Conservation (phyloP, 1,284 basidiomycete genomes). For the Mycena citricolor region DNA sequence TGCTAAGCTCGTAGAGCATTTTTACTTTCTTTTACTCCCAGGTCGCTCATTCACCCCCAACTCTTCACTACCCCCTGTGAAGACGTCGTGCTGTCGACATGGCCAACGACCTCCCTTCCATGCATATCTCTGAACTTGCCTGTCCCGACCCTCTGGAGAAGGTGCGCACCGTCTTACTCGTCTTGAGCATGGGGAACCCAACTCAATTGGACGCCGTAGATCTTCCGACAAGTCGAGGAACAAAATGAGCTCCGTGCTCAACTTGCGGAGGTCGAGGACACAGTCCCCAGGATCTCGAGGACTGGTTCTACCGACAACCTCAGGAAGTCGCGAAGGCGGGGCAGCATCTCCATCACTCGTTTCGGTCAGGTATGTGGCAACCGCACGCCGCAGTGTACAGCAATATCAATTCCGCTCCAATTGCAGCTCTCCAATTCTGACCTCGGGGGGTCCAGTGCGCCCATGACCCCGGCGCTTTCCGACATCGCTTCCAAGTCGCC, state of each 20-base stretch:
- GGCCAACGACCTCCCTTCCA: background rate
- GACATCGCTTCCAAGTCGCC: constrained; percentile 42
- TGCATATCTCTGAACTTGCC: constrained; percentile 1
- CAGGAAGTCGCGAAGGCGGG: constrained; percentile 37
- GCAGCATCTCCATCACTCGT: constrained; percentile 51
- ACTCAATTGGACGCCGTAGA: constrained; percentile 40
- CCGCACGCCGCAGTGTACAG: constrained; percentile 1
- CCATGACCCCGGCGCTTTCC: constrained; percentile 33
- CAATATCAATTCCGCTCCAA: background rate
- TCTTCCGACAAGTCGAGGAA: constrained; percentile 54
- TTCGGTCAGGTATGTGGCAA: constrained; percentile 50
- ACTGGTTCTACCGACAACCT: constrained; percentile 24
- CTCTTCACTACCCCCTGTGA: no score
- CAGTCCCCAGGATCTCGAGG: constrained; percentile 20
- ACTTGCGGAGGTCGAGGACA: constrained; percentile 30
- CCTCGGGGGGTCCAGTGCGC: constrained; percentile 26
- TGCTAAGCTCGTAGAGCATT: no score
- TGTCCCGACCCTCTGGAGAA: constrained; percentile 43
- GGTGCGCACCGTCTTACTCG: constrained; percentile 26
- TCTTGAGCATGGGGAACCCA: background rate
- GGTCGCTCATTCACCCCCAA: no score
- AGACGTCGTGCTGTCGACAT: no score
- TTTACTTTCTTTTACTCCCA: no score
- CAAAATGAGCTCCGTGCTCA: constrained; percentile 48
- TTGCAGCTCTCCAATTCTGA: constrained; percentile 20